These are phyloP conservation scores for Claviceps digitariae DNA, from an alignment of 2,329 filamentous ascomycete species.

Conservation along the genomic window DNA sequence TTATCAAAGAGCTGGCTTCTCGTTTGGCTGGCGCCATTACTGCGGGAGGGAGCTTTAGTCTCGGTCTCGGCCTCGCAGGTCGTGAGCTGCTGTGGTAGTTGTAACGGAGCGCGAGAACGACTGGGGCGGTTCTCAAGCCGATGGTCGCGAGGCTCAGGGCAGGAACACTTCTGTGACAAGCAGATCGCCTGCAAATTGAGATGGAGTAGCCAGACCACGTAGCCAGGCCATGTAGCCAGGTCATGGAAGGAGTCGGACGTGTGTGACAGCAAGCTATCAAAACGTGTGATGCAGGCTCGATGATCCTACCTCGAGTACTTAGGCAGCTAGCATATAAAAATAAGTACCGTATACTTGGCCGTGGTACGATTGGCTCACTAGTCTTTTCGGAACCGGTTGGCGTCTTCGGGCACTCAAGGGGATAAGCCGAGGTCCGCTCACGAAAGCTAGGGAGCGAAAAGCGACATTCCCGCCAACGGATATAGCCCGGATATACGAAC, in stretches of 20 bases:
- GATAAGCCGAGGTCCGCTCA: slow-evolving; percentile 6
- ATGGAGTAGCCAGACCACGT: slow-evolving; percentile 5
- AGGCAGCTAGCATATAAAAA: no score
- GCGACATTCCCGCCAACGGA: background rate
- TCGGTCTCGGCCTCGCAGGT: background rate
- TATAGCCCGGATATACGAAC: background rate
- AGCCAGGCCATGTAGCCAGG: no score
- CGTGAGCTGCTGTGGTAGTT: slow-evolving; percentile 1
- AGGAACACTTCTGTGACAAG: background rate
- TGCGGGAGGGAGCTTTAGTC: background rate
- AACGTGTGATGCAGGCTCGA: no score
- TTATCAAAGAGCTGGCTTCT: slow-evolving; percentile 8
- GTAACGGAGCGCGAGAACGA: background rate
- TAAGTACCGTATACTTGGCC: no score
- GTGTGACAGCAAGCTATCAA: no score
- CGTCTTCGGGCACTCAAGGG: no score
- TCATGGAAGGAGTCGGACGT: no score
- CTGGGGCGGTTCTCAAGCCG: background rate
- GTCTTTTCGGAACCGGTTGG: no score
- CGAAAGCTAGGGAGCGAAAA: background rate
- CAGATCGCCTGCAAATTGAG: slow-evolving; percentile 1
- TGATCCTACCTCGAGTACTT: no score
- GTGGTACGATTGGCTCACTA: no score
- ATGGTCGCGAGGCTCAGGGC: background rate
- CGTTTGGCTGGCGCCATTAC: slow-evolving; percentile 6